Conservation (phyloP, 768 basidiomycete species). For the Kwoniella botswanensis region DNA sequence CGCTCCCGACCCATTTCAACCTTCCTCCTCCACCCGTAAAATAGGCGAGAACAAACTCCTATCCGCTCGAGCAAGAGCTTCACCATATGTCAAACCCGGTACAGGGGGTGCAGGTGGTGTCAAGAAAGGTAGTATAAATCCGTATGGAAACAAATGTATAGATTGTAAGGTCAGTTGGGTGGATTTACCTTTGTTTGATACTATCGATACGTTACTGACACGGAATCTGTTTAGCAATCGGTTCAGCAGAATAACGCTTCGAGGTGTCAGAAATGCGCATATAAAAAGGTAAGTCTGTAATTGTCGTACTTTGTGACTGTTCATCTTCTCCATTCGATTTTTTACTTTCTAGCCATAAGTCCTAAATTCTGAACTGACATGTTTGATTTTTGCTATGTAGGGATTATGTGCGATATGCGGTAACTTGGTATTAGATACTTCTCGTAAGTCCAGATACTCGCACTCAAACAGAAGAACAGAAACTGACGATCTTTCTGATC, state of each 20-base stretch:
- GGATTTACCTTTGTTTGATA: too few relatives aligned
- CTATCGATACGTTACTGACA: too few relatives aligned
- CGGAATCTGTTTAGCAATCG: constrained; percentile 21
- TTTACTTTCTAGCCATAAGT: too few relatives aligned
- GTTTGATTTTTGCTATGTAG: constrained; percentile 13
- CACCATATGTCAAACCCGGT: constrained; percentile 45
- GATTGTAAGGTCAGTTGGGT: constrained; percentile 51
- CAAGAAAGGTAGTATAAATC: constrained; percentile 35
- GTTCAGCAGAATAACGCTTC: constrained; percentile 53
- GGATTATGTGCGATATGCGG: constrained; percentile 59
- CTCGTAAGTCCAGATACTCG: constrained; percentile 33
- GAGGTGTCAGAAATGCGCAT: constrained; percentile 57
- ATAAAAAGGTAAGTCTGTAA: constrained; percentile 51
- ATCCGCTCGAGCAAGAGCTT: constrained; percentile 45
- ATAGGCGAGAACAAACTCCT: constrained; percentile 59
- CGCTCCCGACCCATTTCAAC: constrained; percentile 57
- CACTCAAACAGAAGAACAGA: not conserved
- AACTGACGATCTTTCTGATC: not conserved
- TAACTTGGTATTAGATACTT: constrained; percentile 51
- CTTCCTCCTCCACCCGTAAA: constrained; percentile 52
- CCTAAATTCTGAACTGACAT: too few relatives aligned
- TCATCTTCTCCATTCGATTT: too few relatives aligned
- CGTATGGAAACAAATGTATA: constrained; percentile 55
- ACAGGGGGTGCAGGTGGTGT: constrained; percentile 1
- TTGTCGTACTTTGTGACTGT: too few relatives aligned